Evolutionary conservation across 257 asterid genomes (phyloP), one percentile per base, ranked within the genome.

Genomic region (Nicotiana noctiflora): DNA sequence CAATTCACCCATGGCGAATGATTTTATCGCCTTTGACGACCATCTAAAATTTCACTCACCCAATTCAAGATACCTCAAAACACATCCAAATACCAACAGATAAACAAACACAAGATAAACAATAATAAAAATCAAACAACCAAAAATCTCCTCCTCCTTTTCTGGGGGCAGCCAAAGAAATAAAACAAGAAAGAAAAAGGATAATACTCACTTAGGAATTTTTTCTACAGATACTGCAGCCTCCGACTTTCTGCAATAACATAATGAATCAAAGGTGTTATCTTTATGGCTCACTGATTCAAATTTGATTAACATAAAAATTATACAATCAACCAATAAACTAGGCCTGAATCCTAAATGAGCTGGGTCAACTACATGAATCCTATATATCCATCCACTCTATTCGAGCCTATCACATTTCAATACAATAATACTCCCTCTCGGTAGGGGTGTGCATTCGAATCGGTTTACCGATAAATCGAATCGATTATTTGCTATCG

Each of bases 21-120:
- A 82, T 83, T 87, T 91, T 51, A 92, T 89, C 27, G 95, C 93
- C 89, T 87, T 92, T 13, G 87, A 87, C 51, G 97, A 92, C 97
- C 97, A 92, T 86, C 95, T 92, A 84, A 77, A 79, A 85, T 81
- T 81, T 85, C 79, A 84, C 84, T 79, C 76, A 84, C 76, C 86
- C 68, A 81, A 80, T 80, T 68, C 75, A 77, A 83, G 83, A 79
- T 77, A 77, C 51, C 81, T 83, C 84, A 88, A 85, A 82, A 56
- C 70, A 80, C 56, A 81, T 37, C 44, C 19, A 77, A 40, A 29
- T 77, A 40, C 44, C 66, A 84, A 60, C 77, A 46, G 77, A 82
- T 86, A 72, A 87, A 17, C 76, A 80, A 84, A 51, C 37, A 76
- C 62, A 3, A 79, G 55, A 37, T 25, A 77, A 80, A 40, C 52